Conservation (phyloP, 768 basidiomycete genomes). For the Tylopilus cervinicoccineus region DNA sequence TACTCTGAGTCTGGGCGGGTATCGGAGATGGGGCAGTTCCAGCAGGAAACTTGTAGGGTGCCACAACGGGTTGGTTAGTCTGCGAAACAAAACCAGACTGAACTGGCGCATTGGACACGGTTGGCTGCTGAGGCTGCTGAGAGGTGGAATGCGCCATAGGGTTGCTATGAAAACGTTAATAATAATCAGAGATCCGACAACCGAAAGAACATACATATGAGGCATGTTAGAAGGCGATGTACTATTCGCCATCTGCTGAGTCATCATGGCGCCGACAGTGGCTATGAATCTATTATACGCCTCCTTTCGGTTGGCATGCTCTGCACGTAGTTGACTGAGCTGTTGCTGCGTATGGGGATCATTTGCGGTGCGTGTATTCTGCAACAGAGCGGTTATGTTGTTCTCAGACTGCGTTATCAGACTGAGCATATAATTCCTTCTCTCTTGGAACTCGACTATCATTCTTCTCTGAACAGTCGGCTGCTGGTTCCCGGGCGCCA, state of each 20-base stretch:
- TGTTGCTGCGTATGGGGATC: constrained; percentile 18
- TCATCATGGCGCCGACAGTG: constrained; percentile 23
- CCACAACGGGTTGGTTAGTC: constrained; percentile 6
- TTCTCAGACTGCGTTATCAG: constrained; percentile 16
- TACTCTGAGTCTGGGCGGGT: constrained; percentile 16
- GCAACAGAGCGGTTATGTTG: constrained; percentile 2
- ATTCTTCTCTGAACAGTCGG: constrained; percentile 25
- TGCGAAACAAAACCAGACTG: constrained; percentile 24
- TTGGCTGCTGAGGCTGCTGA: constrained; percentile 17
- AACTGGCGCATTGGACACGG: constrained; percentile 11
- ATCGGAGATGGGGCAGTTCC: constrained; percentile 17
- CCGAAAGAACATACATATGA: constrained; percentile 32
- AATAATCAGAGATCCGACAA: background rate
- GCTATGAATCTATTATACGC: constrained; percentile 34
- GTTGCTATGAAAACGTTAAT: constrained; percentile 18
- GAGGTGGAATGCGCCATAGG: constrained; percentile 13
- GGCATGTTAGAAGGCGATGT: constrained; percentile 22
- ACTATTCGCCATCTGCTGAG: constrained; percentile 24
- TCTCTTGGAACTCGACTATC: constrained; percentile 23
- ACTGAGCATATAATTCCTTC: constrained; percentile 9
- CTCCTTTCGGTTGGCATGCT: constrained; percentile 36
- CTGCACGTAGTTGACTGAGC: constrained; percentile 16
- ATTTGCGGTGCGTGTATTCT: constrained; percentile 8
- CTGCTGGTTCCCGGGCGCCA: constrained; percentile 17
- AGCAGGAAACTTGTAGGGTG: constrained; percentile 20